Conservation (phyloP, 1,284 basidiomycete genomes). For the Austroboletus rostrupii region DNA sequence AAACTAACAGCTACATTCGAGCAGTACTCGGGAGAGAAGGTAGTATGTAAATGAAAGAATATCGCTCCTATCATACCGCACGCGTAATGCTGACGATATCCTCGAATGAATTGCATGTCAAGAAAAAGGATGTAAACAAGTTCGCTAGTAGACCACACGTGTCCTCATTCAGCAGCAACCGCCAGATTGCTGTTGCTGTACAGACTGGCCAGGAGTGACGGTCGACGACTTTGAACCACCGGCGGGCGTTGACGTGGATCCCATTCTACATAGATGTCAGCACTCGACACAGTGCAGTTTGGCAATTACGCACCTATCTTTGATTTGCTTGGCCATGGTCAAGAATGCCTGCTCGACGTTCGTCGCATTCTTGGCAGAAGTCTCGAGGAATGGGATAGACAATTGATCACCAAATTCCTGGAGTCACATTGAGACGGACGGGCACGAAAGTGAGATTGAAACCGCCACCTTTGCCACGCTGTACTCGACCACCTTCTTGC, state of each 20-base stretch:
- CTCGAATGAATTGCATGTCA: conserved; percentile 16
- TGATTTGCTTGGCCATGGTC: conserved; percentile 99
- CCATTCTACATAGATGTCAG: conserved; percentile 53
- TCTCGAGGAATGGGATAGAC: conserved; percentile 95
- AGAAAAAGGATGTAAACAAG: conserved; percentile 11
- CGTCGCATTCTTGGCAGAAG: conserved; percentile 97
- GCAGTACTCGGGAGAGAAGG: conserved; percentile 26
- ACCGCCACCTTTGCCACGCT: conserved; percentile 84
- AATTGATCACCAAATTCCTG: conserved; percentile 96
- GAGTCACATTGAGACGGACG: conserved; percentile 6
- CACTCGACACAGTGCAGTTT: neutral
- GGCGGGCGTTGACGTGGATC: conserved; percentile 65
- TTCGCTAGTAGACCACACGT: conserved; percentile 16
- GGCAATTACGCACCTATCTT: conserved; percentile 70
- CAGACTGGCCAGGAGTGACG: conserved; percentile 50
- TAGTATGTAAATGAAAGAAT: conserved; percentile 32
- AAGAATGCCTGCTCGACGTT: conserved; percentile 99
- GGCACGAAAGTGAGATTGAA: neutral
- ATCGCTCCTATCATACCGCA: conserved; percentile 31
- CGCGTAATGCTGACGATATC: conserved; percentile 28
- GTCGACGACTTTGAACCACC: conserved; percentile 67
- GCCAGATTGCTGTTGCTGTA: conserved; percentile 49
- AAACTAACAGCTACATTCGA: conserved; percentile 23
- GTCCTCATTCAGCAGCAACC: conserved; percentile 49
- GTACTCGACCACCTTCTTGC: conserved; percentile 99